Evolutionary conservation across 352 stramenopile genomes (phyloP), one percentile per base, ranked within the genome.

Genomic region (Globisporangium nodosum): DNA sequence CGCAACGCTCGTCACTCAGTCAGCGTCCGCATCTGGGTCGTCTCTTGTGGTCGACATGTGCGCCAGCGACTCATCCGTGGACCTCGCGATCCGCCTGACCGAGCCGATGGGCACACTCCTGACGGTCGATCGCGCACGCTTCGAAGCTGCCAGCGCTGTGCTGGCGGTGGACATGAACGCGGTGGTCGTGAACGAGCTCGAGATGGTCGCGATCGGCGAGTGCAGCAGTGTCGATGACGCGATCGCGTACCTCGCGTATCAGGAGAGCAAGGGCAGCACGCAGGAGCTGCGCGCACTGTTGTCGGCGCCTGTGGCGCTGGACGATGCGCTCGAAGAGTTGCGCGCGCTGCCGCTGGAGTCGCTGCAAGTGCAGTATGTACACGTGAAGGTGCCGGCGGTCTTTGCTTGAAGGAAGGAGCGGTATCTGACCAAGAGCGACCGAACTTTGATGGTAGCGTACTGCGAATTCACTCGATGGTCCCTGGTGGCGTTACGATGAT

Each of bases 171-270:
- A 89, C 58, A 81, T 92, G 74, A 92, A 92, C 46, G 48, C 69
- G 2, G 69, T 92, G 7, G 82, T 90, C 18, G 79, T 92, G 16
- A 76, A 78, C 20, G 82, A 92, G 37, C 70, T 92, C 31, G 63
- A 73, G 31, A 5, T 91, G 21, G 49, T 68, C 46, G 68, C 52
- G 9, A 56, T 89, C 13, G 53, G 66, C 40, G 73, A 85, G 60
- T 75, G 69, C 47, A 59, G 46, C 5, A 54, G 45, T 20, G 20
- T 16, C 6, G 45, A 49, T 4, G 45, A 31, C 45, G 45, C 45
- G 6, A 5, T 49, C 45, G 45, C 45, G 20, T 49, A 49, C 9
- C 45, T 49, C 45, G 20, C 5, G 20, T 30, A 6, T 0, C 45
- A 49, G 21, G 8, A 3, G 45, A 30, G 12, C 18, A 49, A 49